These are phyloP conservation scores for Termitomyces eurrhizus DNA, from an alignment of 768 basidiomycete genomes.

Conservation along the genomic window DNA sequence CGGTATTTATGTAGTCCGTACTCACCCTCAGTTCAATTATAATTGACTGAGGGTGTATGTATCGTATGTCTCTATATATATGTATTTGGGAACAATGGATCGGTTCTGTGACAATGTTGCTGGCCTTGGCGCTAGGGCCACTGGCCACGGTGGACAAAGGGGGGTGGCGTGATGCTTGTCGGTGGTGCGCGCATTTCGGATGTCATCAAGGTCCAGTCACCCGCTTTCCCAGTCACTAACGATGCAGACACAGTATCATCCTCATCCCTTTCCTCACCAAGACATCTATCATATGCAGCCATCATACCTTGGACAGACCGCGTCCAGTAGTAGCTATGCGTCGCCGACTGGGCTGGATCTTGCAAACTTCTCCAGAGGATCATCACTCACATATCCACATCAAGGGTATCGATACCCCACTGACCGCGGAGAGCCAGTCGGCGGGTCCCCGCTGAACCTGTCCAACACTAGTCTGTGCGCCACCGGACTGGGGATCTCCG, in stretches of 20 bases:
- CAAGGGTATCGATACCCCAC: constrained; percentile 38
- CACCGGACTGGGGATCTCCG: constrained; percentile 43
- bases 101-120: too few relatives aligned
- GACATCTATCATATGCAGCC: constrained; percentile 24
- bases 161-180: too few relatives aligned
- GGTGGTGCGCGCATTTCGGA: too few relatives aligned
- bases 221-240: constrained; percentile 30
- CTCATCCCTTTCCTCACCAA: constrained; percentile 23
- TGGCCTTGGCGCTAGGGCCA: too few relatives aligned
- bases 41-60: too few relatives aligned
- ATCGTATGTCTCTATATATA: too few relatives aligned
- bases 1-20: too few relatives aligned
- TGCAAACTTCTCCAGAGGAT: constrained; percentile 49
- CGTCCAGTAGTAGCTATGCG: constrained; percentile 28
- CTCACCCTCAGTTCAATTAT: too few relatives aligned
- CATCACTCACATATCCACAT: constrained; percentile 41
- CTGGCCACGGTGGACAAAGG: too few relatives aligned
- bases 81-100: too few relatives aligned
- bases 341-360: constrained; percentile 30
- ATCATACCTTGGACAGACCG: constrained; percentile 14
- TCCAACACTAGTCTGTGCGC: constrained; percentile 34
- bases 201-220: constrained; percentile 20
- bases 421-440: constrained; percentile 34
- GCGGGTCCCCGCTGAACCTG: constrained; percentile 27
- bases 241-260: constrained; percentile 36